Percentiles rank a stretch among this genome's conserved stretches.
Evolutionary conservation across 768 basidiomycete species (phyloP).

Genomic region (Phlebiopsis flavidoalba): DNA sequence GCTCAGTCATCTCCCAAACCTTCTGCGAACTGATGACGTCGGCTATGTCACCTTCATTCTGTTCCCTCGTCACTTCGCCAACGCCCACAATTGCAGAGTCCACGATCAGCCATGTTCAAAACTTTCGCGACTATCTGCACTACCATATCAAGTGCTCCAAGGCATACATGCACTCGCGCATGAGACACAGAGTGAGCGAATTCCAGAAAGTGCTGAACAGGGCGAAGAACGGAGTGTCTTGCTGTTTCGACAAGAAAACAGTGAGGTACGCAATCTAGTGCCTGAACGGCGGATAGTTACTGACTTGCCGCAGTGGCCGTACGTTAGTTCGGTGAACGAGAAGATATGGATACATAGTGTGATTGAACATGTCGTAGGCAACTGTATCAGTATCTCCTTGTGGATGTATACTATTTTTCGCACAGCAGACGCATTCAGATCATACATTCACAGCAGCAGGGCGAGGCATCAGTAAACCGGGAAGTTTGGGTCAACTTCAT

Average conservation of each 20-base stretch:
- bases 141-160: conserved; percentile 99
- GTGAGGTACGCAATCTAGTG: conserved; percentile 56
- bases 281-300: not conserved
- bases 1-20: conserved; percentile 79
- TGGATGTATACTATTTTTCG: not conserved
- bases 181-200: conserved; percentile 90
- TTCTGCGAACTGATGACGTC: conserved; percentile 80
- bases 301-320: not conserved
- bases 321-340: not conserved
- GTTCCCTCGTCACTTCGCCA: conserved; percentile 92
- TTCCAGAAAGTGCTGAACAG: conserved; percentile 96
- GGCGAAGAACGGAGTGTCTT: conserved; percentile 90
- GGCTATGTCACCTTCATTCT: conserved; percentile 98
- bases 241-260: conserved; percentile 85
- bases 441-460: not conserved
- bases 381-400: not conserved
- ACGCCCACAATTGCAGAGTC: conserved; percentile 56
- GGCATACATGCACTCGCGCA: conserved; percentile 98
- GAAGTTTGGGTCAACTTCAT: conserved; percentile 66
- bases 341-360: not conserved
- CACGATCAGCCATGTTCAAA: conserved; percentile 92
- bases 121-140: conserved; percentile 98
- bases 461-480: conserved; percentile 61
- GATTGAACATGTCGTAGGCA: not conserved
- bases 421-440: not conserved